Evolutionary conservation across 768 basidiomycete species (phyloP).

Genomic region (Phaffia tasmanica): DNA sequence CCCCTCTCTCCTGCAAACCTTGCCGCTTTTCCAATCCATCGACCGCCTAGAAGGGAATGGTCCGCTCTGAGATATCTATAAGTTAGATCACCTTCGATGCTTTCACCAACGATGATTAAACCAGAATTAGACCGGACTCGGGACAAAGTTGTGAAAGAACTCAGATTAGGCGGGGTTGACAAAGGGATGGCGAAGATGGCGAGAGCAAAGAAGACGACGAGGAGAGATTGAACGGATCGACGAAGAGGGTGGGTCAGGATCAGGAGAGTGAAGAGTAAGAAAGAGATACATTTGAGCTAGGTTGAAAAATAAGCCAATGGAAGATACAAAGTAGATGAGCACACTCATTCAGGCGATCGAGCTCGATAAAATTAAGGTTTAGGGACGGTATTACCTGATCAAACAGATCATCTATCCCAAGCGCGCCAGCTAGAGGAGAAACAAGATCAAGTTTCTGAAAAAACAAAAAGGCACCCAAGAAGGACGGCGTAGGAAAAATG

Average conservation of each 20-base stretch:
- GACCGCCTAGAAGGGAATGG: conserved; percentile 52
- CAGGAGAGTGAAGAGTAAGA: not conserved
- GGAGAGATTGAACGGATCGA: not conserved
- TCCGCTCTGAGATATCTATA: conserved; percentile 47
- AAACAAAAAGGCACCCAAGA: too few relatives aligned
- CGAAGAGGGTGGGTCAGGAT: not conserved
- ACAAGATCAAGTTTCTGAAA: too few relatives aligned
- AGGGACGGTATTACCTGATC: too few relatives aligned
- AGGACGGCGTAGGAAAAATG: too few relatives aligned
- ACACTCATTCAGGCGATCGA: too few relatives aligned
- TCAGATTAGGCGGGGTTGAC: not conserved
- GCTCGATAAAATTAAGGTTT: too few relatives aligned
- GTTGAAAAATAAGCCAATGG: too few relatives aligned
- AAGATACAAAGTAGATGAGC: too few relatives aligned
- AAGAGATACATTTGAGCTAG: not conserved
- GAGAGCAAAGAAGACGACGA: conserved; percentile 1
- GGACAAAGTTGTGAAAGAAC: not conserved
- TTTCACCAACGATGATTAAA: conserved; percentile 10
- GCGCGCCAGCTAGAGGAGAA: too few relatives aligned
- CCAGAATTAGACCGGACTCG: not conserved
- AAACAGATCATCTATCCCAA: too few relatives aligned
- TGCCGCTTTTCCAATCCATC: conserved; percentile 54
- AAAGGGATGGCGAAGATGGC: not conserved
- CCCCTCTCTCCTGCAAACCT: conserved; percentile 44
- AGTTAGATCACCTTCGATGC: conserved; percentile 20